These are phyloP conservation scores for Apiotrichum veenhuisii DNA, from an alignment of 1,284 basidiomycete genomes.

Conservation along the genomic window DNA sequence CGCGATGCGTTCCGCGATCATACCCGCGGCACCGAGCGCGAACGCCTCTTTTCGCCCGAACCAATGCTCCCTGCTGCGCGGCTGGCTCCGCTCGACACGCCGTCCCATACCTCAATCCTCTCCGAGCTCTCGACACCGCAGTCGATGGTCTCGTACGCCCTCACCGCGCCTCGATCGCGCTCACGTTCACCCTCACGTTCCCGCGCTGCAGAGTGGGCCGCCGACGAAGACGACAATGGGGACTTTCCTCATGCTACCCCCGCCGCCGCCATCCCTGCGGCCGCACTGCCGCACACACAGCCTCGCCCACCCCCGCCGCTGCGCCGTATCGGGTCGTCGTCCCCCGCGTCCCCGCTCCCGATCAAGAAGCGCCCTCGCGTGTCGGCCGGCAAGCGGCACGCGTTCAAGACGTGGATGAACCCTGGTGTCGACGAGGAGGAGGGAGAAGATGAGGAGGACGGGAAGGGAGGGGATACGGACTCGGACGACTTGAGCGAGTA, in stretches of 20 bases:
- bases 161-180: no score
- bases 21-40: no score
- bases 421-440: neutral
- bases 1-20: no score
- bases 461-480: constrained; percentile 6
- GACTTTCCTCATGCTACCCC: neutral
- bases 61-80: no score
- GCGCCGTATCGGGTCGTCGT: neutral
- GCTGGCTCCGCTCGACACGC: no score
- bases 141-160: no score
- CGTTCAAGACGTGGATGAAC: neutral
- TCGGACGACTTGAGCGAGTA: constrained; percentile 27
- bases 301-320: neutral
- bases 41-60: no score
- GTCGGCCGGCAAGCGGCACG: neutral
- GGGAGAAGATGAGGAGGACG: constrained; percentile 5
- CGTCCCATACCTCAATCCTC: no score
- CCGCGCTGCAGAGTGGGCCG: no score
- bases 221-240: no score
- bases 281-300: neutral
- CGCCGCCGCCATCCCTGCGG: neutral
- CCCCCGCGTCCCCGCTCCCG: neutral
- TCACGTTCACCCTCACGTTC: no score
- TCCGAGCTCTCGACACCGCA: no score
- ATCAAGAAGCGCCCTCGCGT: neutral